Evolutionary conservation across 345 rosid species (phyloP), one percentile per base, ranked within the genome.

Genomic region (Viola odorata): DNA sequence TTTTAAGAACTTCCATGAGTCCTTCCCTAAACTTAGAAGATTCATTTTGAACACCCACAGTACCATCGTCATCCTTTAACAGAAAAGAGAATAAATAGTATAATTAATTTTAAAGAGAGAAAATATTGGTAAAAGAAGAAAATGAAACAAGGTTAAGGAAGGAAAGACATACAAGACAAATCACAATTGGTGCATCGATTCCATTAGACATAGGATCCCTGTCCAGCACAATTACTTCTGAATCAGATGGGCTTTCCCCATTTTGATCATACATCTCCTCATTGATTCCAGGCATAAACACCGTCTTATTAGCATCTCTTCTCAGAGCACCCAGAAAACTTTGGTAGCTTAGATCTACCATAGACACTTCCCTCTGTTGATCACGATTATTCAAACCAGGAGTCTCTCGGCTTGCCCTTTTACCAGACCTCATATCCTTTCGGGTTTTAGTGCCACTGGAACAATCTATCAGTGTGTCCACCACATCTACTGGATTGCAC

Each of bases 221-320:
- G 52, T 80, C 84, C 70, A 80, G 5, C 41, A 64, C 71, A 62
- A 82, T 50, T 11, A 80, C 75, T 60, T 80, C 88, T 13, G 80
- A 76, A 74, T 87, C 88, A 10, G 79, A 81, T 14, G 71, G 61
- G 73, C 63, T 45, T 50, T 55, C 75, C 54, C 47, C 67, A 53
- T 75, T 60, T 40, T 62, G 75, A 59, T 57, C 79, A 62, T 77
- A 53, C 37, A 70, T 61, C 32, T 23, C 32, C 2, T 23, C 32
- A 23, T 23, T 23, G 40, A 75, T 68, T 69, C 36, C 38, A 71
- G 74, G 41, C 5, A 16, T 52, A 12, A 58, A 38, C 49, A 63
- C 63, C 8, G 53, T 3, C 45, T 32, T 23, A 3, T 50, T 48
- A 47, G 74, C 66, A 47, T 72, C 68, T 3, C 45, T 59, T 55